Evolutionary conservation across 257 asterid genomes (phyloP).

Genomic region (Dorcoceras hygrometricum): DNA sequence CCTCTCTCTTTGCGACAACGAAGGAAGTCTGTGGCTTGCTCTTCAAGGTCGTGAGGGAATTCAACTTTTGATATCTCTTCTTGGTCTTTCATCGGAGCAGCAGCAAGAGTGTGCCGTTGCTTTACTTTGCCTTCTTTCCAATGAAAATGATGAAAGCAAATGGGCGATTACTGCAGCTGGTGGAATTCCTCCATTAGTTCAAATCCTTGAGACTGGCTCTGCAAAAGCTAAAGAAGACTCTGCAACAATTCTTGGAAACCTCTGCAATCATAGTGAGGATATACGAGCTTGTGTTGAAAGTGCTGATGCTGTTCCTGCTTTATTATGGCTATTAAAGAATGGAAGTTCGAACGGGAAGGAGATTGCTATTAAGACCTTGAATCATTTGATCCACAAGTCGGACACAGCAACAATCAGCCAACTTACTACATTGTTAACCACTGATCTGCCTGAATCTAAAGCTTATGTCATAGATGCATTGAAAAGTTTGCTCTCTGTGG

Average conservation of each 20-base stretch:
- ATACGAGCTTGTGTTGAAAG: slow-evolving; percentile 99
- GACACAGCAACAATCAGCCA: slow-evolving; percentile 98
- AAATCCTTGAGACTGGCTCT: slow-evolving; percentile 93
- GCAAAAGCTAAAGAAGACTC: slow-evolving; percentile 97
- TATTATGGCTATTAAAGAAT: slow-evolving; percentile 92
- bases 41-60: slow-evolving; percentile 99
- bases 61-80: slow-evolving; percentile 93
- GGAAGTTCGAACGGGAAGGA: slow-evolving; percentile 95
- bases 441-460: slow-evolving; percentile 96
- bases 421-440: slow-evolving; percentile 85
- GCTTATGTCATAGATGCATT: slow-evolving; percentile 86
- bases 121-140: slow-evolving; percentile 80
- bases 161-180: slow-evolving; percentile 99
- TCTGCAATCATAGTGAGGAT: slow-evolving; percentile 98
- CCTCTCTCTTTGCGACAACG: slow-evolving; percentile 74
- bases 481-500: slow-evolving; percentile 88
- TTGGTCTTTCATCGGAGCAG: slow-evolving; percentile 98
- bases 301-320: slow-evolving; percentile 99
- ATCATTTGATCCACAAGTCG: slow-evolving; percentile 96
- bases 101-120: slow-evolving; percentile 99
- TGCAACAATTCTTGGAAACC: slow-evolving; percentile 95
- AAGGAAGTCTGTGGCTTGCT: slow-evolving; percentile 94
- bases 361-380: slow-evolving; percentile 94
- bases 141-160: slow-evolving; percentile 95
- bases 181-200: slow-evolving; percentile 98